Evolutionary conservation across 2,329 filamentous ascomycete genomes (phyloP), one percentile per base, ranked within the genome.

Genomic region (Cercospora janseana): DNA sequence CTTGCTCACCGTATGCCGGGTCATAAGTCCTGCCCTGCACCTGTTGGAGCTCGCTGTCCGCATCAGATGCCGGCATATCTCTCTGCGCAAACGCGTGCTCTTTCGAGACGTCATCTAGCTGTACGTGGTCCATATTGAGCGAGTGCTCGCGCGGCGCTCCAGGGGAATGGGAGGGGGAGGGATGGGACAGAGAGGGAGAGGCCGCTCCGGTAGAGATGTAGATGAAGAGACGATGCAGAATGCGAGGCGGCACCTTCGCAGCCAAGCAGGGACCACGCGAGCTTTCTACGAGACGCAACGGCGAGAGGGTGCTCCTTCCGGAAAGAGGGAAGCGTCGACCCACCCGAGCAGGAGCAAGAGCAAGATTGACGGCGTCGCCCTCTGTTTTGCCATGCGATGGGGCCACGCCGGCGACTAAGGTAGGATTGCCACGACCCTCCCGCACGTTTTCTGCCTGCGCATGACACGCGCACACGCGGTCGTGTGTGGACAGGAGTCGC

Each of bases 11-110:
- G 49, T 54, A 49, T 10, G 32, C 43, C 21, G 57, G 57, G 45
- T 60, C 56, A 38, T 60, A 60, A 15, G 55, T 56, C 42, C 55
- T 50, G n/a, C 50, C 55, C 24, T 32, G 34, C 7, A 56, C 40
- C 43, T 58, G 55, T 40, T 52, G 46, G 26, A 59, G 29, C 44
- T 59, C 52, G 45, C 53, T 53, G 28, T 57, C 55, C 27, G 40
- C 46, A 43, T 55, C 56, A 5, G 40, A 20, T 13, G 31, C 51
- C n/a, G n/a, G n/a, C 7, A 52, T 32, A 48, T 52, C 52, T 34
- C 49, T 52, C 34, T 46, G 23, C 15, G 46, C 46, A 18, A 56
- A 44, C 13, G 40, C 47, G 18, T 53, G 32, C 40, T 49, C 40
- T 37, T 58, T 54, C 15, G 47, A 40, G 43, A 44, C 50, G 18